These are phyloP conservation scores for Auriscalpium vulgare DNA, from an alignment of 768 basidiomycete species.

Conservation along the genomic window DNA sequence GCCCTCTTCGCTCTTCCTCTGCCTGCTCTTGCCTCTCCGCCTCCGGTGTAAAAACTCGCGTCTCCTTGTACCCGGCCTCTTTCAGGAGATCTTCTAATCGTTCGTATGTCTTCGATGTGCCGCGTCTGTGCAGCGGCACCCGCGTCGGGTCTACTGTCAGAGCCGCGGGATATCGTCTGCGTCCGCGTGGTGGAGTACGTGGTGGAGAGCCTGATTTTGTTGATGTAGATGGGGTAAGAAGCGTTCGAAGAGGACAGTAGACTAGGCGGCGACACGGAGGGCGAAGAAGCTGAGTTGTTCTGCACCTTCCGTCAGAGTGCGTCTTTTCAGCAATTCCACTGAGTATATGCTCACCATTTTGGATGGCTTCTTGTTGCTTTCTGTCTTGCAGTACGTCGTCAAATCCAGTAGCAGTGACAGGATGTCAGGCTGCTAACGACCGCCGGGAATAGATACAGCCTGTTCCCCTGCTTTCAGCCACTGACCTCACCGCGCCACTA, in stretches of 20 bases:
- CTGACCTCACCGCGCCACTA: too few species aligned
- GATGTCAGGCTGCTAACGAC: too few species aligned
- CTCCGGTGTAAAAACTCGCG: slow-evolving; percentile 83
- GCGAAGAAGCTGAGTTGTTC: not conserved
- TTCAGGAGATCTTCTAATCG: slow-evolving; percentile 77
- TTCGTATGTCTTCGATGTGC: slow-evolving; percentile 76
- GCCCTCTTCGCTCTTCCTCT: slow-evolving; percentile 19
- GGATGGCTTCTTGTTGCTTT: too few species aligned
- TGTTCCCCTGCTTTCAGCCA: too few species aligned
- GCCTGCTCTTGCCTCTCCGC: slow-evolving; percentile 40
- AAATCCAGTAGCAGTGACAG: too few species aligned
- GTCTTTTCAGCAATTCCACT: too few species aligned
- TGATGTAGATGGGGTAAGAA: not conserved
- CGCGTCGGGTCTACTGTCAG: slow-evolving; percentile 37
- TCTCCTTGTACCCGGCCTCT: slow-evolving; percentile 90
- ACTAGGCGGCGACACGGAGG: slow-evolving; percentile 8
- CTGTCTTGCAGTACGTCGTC: too few species aligned
- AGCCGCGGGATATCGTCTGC: slow-evolving; percentile 44
- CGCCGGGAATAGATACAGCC: too few species aligned
- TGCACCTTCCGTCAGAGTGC: not conserved
- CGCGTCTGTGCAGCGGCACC: slow-evolving; percentile 69
- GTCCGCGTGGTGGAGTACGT: slow-evolving; percentile 11
- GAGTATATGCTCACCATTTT: too few species aligned
- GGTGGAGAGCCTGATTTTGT: not conserved
- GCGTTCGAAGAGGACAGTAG: slow-evolving; percentile 10